Evolutionary conservation across 495 filamentous ascomycete species (phyloP).

Genomic region (Aspergillus ellipticus): DNA sequence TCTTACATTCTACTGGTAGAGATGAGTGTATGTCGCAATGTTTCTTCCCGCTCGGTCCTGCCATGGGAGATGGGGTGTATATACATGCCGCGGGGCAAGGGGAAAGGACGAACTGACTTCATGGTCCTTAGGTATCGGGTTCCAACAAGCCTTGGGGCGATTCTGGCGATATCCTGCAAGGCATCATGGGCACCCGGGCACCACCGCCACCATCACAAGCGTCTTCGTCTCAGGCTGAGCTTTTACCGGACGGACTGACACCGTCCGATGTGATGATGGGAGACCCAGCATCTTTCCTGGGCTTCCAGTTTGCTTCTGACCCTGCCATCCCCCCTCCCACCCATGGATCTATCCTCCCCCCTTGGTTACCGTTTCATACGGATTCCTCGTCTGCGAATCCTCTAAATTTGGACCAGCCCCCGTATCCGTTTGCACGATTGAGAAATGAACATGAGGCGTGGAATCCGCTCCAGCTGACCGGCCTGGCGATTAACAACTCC

Average conservation of each 20-base stretch:
- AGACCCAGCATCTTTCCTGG: constrained; percentile 29
- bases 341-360: constrained; percentile 20
- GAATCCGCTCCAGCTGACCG: constrained; percentile 36
- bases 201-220: constrained; percentile 14
- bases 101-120: not conserved
- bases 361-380: constrained; percentile 12
- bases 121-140: constrained; percentile 4
- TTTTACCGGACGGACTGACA: constrained; percentile 12
- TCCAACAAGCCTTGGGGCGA: constrained; percentile 23
- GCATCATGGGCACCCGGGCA: constrained; percentile 28
- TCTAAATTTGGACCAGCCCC: constrained; percentile 21
- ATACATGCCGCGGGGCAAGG: not conserved
- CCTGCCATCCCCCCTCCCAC: constrained; percentile 17
- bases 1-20: not conserved
- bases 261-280: constrained; percentile 21
- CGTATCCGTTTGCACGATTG: constrained; percentile 25
- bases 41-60: not conserved
- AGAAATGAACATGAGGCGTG: constrained; percentile 34
- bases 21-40: constrained; percentile 15
- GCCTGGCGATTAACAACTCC: constrained; percentile 22
- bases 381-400: constrained; percentile 17
- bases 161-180: constrained; percentile 34
- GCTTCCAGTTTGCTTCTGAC: constrained; percentile 26
- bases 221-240: constrained; percentile 14
- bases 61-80: not conserved